Evolutionary conservation across 2,329 filamentous ascomycete genomes (phyloP).

Genomic region (Aspergillus pseudoglaucus): DNA sequence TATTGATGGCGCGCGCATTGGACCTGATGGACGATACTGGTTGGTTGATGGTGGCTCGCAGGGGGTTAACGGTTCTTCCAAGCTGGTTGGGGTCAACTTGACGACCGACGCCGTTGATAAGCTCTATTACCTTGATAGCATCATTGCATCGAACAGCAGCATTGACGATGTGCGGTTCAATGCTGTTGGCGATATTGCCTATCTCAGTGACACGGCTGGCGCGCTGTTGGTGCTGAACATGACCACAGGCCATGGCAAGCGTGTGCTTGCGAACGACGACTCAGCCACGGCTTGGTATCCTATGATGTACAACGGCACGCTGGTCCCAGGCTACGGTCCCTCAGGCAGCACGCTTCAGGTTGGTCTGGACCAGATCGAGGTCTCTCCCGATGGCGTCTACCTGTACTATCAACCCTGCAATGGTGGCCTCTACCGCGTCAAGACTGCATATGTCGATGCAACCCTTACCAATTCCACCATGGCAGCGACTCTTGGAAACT

Average conservation of each 20-base stretch:
- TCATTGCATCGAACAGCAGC: constrained; percentile 20
- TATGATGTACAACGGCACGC: neutral
- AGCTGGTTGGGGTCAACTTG: constrained; percentile 29
- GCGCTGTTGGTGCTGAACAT: neutral
- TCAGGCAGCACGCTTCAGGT: constrained; percentile 1
- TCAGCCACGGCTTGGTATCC: neutral
- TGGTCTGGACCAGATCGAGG: constrained; percentile 28
- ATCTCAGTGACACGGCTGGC: neutral
- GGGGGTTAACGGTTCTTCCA: constrained; percentile 18
- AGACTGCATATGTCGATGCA: constrained; percentile 20
- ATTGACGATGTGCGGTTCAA: constrained; percentile 35
- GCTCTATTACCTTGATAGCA: constrained; percentile 29
- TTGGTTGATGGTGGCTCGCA: constrained; percentile 26
- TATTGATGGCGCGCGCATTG: constrained; percentile 24
- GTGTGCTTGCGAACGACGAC: neutral
- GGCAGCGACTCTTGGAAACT: constrained; percentile 7
- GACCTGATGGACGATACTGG: constrained; percentile 28
- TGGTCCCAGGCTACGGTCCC: neutral
- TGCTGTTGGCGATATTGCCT: constrained; percentile 1
- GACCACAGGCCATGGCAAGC: neutral
- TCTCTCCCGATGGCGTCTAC: constrained; percentile 31
- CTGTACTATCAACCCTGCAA: constrained; percentile 32
- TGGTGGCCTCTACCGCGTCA: constrained; percentile 30
- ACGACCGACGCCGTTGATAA: constrained; percentile 26
- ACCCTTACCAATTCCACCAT: constrained; percentile 15